Percentiles rank a stretch among this genome's conserved stretches.
Conservation (phyloP, 192 early-diverging fungal species). For the Rhizophagus prolifer region DNA sequence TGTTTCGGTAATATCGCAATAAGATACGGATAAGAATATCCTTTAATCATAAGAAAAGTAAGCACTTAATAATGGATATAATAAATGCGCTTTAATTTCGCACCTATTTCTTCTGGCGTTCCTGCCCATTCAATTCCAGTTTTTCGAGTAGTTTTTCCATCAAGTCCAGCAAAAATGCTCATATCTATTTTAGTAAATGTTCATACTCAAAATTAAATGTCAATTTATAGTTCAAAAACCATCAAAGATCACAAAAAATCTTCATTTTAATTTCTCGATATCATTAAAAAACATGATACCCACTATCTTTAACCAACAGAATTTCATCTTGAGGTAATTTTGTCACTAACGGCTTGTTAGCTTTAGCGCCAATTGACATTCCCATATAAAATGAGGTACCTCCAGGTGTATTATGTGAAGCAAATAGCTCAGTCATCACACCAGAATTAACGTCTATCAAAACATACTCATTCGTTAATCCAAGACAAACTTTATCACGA, state of each 20-base stretch:
- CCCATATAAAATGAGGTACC: slow-evolving; percentile 40
- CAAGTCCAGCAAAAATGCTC: slow-evolving; percentile 57
- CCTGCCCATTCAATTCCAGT: slow-evolving; percentile 64
- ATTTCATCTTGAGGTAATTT: slow-evolving; percentile 65
- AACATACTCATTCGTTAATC: slow-evolving; percentile 61
- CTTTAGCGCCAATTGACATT: slow-evolving; percentile 50
- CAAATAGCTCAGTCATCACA: slow-evolving; percentile 55
- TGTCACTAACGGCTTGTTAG: slow-evolving; percentile 58
- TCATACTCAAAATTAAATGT: not conserved
- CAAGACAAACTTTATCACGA: slow-evolving; percentile 63
- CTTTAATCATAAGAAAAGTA: slow-evolving; percentile 31
- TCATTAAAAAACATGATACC: slow-evolving; percentile 16
- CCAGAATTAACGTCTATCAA: slow-evolving; percentile 61
- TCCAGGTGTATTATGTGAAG: slow-evolving; percentile 39
- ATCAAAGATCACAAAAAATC: not conserved
- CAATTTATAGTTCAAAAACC: not conserved
- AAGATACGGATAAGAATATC: slow-evolving; percentile 69
- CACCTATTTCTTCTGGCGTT: slow-evolving; percentile 60
- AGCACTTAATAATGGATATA: not conserved
- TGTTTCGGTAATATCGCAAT: slow-evolving; percentile 65
- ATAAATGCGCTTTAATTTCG: not conserved
- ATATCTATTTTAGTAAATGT: slow-evolving; percentile 38
- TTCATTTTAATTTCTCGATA: not conserved
- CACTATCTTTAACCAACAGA: slow-evolving; percentile 61
- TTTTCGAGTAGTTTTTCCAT: slow-evolving; percentile 57